Percentiles rank a stretch among this genome's conserved stretches.
These are phyloP conservation scores for Colletotrichum orchidophilum DNA, from an alignment of 2,329 filamentous ascomycete species.

Conservation along the genomic window DNA sequence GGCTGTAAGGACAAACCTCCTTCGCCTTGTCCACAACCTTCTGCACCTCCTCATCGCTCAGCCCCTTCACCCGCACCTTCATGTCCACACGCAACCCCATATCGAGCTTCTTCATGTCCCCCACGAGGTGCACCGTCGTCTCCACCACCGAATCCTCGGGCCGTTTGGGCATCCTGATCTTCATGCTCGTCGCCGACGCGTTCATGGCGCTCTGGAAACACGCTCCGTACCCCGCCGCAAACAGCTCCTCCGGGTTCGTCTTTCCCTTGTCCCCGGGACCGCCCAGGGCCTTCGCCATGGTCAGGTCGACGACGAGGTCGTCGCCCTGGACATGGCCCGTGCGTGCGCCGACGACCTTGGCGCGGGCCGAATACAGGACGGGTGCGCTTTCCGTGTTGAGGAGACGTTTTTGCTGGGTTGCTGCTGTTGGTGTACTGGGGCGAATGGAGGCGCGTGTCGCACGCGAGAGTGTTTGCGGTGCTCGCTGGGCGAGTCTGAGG, in stretches of 20 bases:
- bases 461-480: background rate
- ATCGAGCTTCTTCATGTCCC: constrained; percentile 54
- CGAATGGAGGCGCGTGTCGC: background rate
- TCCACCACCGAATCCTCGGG: constrained; percentile 49
- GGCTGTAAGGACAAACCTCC: constrained; percentile 42
- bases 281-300: constrained; percentile 54
- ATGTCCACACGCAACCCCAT: constrained; percentile 55
- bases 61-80: constrained; percentile 47
- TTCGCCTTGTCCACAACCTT: constrained; percentile 40
- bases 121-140: constrained; percentile 53
- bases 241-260: constrained; percentile 58
- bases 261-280: constrained; percentile 50
- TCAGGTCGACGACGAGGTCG: constrained; percentile 45
- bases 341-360: constrained; percentile 50
- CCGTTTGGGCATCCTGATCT: constrained; percentile 50
- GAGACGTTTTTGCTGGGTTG: constrained; percentile 36
- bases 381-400: constrained; percentile 51
- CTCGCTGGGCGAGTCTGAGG: constrained; percentile 17
- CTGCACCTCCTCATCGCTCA: constrained; percentile 38
- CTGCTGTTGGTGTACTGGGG: background rate
- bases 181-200: constrained; percentile 49
- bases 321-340: constrained; percentile 41
- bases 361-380: constrained; percentile 47
- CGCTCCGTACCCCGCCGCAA: constrained; percentile 57
- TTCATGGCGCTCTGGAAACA: constrained; percentile 59